Base-by-base conservation (phyloP, 2,329 filamentous ascomycete genomes). In the Colletotrichum cordylinicola region DNA sequence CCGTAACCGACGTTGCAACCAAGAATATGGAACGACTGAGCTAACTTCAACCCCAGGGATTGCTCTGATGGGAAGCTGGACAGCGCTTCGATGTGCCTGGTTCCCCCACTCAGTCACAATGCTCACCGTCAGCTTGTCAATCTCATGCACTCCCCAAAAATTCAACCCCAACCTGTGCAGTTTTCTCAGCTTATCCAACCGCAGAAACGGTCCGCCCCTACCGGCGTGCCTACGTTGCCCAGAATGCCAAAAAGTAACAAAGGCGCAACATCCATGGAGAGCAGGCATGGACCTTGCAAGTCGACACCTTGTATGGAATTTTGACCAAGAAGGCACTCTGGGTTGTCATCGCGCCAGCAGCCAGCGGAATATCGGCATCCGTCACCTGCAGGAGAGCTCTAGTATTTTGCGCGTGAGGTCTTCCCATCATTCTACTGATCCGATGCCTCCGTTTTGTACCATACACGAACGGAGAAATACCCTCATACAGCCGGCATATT, bases 151-250 rank as follows among this genome's bases (percentile, higher is more conserved):
- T 77, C 71, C 78, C 77, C 78, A 24, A 67, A 64, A 43, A 29
- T 37, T 16, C 39, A 56, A 62, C 58, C 37, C 73, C 55, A 68
- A 67, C 73, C 33, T 52, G 35, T 62, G 43, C 43, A 52, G 2
- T 52, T 75, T 77, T 72, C 68, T 72, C 72, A 52, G 70, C 66
- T 70, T 77, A 43, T 39, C 39, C 70, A 62, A 75, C 81, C 83
- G 84, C 85, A 82, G 82, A 79, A 77, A 81, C 85, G 85, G 85
- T 84, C 85, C 85, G 85, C 81, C 79, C 82, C 80, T 84, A 82
- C 85, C 85, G 85, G 83, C 78, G 78, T 85, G 82, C 80, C 82
- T 81, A 82, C 83, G 81, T 82, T 70, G 78, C 79, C 80, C 80
- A 79, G 76, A 75, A 80, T 77, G 75, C 78, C 74, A 78, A 78